Percentiles rank a stretch among this genome's conserved stretches.
Evolutionary conservation across 352 stramenopile genomes (phyloP).

Genomic region (Phytopythium vexans): DNA sequence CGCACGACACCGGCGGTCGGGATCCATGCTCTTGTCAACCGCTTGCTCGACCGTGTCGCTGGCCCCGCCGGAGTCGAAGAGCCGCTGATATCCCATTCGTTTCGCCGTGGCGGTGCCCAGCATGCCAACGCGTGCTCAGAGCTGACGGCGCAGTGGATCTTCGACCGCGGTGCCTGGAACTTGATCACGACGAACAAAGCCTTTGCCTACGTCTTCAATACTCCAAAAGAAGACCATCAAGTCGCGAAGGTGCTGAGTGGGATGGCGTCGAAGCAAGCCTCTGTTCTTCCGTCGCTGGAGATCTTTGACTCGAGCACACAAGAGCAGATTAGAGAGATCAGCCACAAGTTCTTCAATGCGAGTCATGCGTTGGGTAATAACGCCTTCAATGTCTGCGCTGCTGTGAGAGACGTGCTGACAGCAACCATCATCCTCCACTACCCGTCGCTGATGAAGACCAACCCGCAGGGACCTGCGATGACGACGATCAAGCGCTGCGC

Average conservation of each 20-base stretch:
- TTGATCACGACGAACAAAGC: slow-evolving; percentile 13
- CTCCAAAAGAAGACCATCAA: slow-evolving; percentile 12
- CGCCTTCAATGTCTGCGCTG: slow-evolving; percentile 7
- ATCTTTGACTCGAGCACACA: slow-evolving; percentile 8
- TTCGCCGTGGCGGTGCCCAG: slow-evolving; percentile 10
- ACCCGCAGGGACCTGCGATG: neutral
- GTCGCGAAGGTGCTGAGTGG: slow-evolving; percentile 18
- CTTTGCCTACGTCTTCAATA: slow-evolving; percentile 19
- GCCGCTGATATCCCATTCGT: slow-evolving; percentile 17
- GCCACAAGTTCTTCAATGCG: slow-evolving; percentile 12
- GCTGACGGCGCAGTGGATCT: slow-evolving; percentile 13
- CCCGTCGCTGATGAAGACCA: slow-evolving; percentile 9
- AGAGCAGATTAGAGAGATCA: slow-evolving; percentile 6
- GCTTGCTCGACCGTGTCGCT: slow-evolving; percentile 10
- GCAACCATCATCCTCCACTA: slow-evolving; percentile 12
- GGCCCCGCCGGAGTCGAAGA: neutral
- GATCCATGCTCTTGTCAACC: slow-evolving; percentile 19
- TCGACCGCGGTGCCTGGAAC: slow-evolving; percentile 12
- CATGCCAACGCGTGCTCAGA: slow-evolving; percentile 7
- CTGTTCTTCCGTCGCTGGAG: slow-evolving; percentile 5
- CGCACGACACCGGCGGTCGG: neutral
- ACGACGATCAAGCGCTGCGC: slow-evolving; percentile 1
- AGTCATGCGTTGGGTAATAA: slow-evolving; percentile 5
- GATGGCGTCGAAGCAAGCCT: slow-evolving; percentile 9
- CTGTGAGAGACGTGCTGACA: slow-evolving; percentile 10